Percentiles rank a stretch among this genome's conserved stretches.
phyloP scores from a whole-genome alignment of 805 yeast genomes.

The Barnettozyma botsteinii region DNA sequence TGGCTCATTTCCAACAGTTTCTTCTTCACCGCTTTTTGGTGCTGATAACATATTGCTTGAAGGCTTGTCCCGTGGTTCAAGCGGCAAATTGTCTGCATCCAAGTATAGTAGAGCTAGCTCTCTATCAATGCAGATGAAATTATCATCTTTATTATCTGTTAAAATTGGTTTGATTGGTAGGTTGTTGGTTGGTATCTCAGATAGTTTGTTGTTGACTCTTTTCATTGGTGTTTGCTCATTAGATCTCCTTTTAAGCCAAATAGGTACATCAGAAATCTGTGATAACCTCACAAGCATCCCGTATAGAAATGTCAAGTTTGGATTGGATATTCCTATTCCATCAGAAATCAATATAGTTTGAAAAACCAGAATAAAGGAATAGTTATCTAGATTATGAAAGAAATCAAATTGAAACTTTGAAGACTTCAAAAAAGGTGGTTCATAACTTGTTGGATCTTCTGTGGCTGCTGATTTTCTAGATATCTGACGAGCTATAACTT shows the following conservation, averaged over 20 bases:
- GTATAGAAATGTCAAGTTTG: constrained; percentile 12
- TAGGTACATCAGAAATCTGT: neutral
- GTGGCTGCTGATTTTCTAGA: neutral
- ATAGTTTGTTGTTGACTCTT: too few species aligned
- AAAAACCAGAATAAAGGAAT: constrained; percentile 10
- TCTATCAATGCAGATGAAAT: neutral
- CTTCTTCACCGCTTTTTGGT: too few species aligned
- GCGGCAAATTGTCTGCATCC: neutral
- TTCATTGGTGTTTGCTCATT: neutral
- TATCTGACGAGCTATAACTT: neutral
- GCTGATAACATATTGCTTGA: too few species aligned
- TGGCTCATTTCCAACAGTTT: too few species aligned
- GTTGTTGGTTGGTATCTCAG: too few species aligned
- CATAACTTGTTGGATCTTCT: neutral
- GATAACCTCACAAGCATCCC: constrained; percentile 4
- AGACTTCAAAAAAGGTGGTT: neutral
- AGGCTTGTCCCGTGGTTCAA: too few species aligned
- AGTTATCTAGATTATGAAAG: constrained; percentile 4
- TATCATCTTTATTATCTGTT: neutral
- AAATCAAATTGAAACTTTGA: constrained; percentile 5
- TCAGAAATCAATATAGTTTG: constrained; percentile 15
- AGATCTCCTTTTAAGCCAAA: neutral
- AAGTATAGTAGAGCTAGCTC: neutral
- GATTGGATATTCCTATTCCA: constrained; percentile 4
- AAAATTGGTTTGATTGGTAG: too few species aligned